These are phyloP conservation scores for Dictyostelium discoideum DNA, from an alignment of 78 protist genomes.

Conservation along the genomic window DNA sequence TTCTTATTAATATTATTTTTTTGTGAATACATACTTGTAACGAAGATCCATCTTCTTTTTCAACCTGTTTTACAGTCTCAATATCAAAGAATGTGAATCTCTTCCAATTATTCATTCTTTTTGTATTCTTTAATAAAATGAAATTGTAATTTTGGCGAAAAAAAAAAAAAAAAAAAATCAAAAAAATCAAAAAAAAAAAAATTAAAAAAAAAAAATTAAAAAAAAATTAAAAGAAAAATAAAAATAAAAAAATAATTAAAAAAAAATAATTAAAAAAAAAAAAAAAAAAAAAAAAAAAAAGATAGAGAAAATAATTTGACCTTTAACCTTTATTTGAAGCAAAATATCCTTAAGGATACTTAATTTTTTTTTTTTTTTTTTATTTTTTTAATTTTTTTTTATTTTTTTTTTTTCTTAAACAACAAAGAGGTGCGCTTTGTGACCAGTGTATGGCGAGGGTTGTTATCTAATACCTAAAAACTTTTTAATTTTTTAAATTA, in stretches of 20 bases:
- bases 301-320: too few species aligned
- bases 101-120: conserved; percentile 69
- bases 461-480: too few species aligned
- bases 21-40: not conserved
- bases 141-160: not conserved
- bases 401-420: too few species aligned
- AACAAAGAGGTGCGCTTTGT: too few species aligned
- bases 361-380: not conserved
- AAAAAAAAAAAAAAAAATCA: not conserved
- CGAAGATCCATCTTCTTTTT: conserved; percentile 3
- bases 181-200: not conserved
- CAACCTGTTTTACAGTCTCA: conserved; percentile 68
- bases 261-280: not conserved
- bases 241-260: not conserved
- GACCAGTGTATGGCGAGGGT: too few species aligned
- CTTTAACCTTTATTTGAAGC: too few species aligned
- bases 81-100: conserved; percentile 83
- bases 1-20: not conserved
- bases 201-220: conserved; percentile 2
- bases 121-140: not conserved
- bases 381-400: not conserved
- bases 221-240: not conserved
- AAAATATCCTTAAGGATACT: too few species aligned
- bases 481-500: too few species aligned
- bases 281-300: too few species aligned